These are phyloP conservation scores for Cyberlindnera maritima DNA, from an alignment of 805 yeast species.

Conservation along the genomic window DNA sequence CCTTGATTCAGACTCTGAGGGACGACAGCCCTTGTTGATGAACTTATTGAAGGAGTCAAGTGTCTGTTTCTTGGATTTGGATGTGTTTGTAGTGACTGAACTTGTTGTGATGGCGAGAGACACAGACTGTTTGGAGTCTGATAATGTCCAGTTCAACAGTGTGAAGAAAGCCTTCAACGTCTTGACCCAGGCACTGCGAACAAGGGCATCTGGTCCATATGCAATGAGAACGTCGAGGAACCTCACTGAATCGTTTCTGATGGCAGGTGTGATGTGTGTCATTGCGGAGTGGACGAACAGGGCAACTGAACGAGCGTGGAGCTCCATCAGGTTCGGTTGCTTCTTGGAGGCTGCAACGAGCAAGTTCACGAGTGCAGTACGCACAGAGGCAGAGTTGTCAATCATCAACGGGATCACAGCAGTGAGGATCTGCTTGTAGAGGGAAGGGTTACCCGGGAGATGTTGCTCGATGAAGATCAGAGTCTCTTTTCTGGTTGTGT, in stretches of 20 bases:
- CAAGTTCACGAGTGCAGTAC: slow-evolving; percentile 51
- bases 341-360: slow-evolving; percentile 44
- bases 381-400: slow-evolving; percentile 65
- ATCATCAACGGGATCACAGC: slow-evolving; percentile 52
- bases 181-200: slow-evolving; percentile 65
- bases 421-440: slow-evolving; percentile 54
- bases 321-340: slow-evolving; percentile 53
- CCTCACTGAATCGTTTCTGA: slow-evolving; percentile 72
- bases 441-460: slow-evolving; percentile 49
- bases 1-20: slow-evolving; percentile 20
- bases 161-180: slow-evolving; percentile 65
- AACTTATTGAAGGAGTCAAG: slow-evolving; percentile 40
- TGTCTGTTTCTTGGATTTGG: slow-evolving; percentile 23
- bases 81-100: slow-evolving; percentile 21
- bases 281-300: slow-evolving; percentile 84
- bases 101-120: slow-evolving; percentile 34
- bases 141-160: slow-evolving; percentile 70
- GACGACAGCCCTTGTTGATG: slow-evolving; percentile 39
- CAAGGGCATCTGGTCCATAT: slow-evolving; percentile 51
- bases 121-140: slow-evolving; percentile 28
- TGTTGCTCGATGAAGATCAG: slow-evolving; percentile 49
- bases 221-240: slow-evolving; percentile 61
- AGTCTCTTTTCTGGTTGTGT: slow-evolving; percentile 70
- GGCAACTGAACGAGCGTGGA: slow-evolving; percentile 60
- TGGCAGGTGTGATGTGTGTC: slow-evolving; percentile 82